Evolutionary conservation across 352 stramenopile species (phyloP), one percentile per base, ranked within the genome.

Genomic region (Pythium utonaiense): DNA sequence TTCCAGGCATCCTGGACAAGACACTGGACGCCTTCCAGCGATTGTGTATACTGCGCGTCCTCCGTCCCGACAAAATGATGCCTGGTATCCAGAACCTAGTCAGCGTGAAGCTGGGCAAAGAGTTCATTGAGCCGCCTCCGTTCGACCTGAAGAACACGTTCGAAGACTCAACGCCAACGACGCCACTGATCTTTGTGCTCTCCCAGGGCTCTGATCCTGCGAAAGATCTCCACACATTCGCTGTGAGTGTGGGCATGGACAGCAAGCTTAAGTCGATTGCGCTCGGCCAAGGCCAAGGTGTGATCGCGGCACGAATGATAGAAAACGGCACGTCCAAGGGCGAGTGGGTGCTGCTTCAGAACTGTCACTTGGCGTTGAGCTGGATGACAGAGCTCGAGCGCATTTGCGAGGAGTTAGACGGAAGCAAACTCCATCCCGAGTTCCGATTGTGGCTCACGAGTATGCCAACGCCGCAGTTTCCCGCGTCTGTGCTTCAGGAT

Each of bases 301-400:
- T 89, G 24, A 83, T 96, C 14, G 94, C 94, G 1, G 80, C 94
- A 13, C 71, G 88, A 19, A 91, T 98, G 71, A 97, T 98, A 28
- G 83, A 97, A 48, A 78, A 82, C 58, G 92, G 83, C 6, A 86
- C 82, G 9, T 75, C 86, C 13, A 96, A 79, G 30, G 93, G 93
- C 42, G 92, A 98, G 73, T 98, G 94, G 94, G 94, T 98, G 12
- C 54, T 98, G 45, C 69, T 98, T 5, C 94, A 98, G 67, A 98
- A 98, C 64, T 98, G 93, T 60, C 94, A 98, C 68, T 73, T 98
- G 34, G 93, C 93, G 14, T 93, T 98, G 19, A 96, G 83, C 50
- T 98, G 96, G 96, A 96, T 98, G 88, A 74, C 86, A 2, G 88
- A 97, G 53, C 82, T 98, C 14, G 96, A 98, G 53, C 85, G 90